A percentile compares a stretch with the other conserved stretches of the same genome.
Conservation (phyloP, 2,329 filamentous ascomycete species). For the Purpureocillium takamizusanense region DNA sequence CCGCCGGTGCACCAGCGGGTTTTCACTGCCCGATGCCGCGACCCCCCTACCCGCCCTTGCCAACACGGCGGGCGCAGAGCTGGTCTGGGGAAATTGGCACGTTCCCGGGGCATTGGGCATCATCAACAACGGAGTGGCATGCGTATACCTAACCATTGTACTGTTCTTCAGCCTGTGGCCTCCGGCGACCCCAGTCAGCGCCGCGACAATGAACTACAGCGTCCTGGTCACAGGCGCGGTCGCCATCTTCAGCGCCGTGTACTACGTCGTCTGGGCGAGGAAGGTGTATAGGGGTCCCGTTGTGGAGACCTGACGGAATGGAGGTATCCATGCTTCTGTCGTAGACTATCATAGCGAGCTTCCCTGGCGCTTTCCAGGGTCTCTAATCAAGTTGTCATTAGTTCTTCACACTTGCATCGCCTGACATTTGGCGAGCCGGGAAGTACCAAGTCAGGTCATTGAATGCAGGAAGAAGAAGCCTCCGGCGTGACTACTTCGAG, state of each 20-base stretch:
- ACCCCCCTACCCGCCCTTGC: slow-evolving; percentile 16
- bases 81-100: slow-evolving; percentile 46
- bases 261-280: slow-evolving; percentile 32
- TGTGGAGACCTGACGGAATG: slow-evolving; percentile 9
- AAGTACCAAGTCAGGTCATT: too few species aligned
- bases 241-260: slow-evolving; percentile 34
- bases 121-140: slow-evolving; percentile 44
- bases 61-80: slow-evolving; percentile 17
- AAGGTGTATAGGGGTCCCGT: slow-evolving; percentile 37
- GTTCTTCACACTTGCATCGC: too few species aligned
- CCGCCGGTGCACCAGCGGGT: slow-evolving; percentile 17
- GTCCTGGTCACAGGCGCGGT: slow-evolving; percentile 32
- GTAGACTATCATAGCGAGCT: too few species aligned
- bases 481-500: too few species aligned
- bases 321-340: too few species aligned
- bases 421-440: too few species aligned
- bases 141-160: slow-evolving; percentile 42
- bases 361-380: too few species aligned
- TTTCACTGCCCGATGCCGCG: slow-evolving; percentile 11
- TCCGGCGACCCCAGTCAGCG: slow-evolving; percentile 14
- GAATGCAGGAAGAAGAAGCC: too few species aligned
- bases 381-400: too few species aligned
- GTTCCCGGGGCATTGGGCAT: slow-evolving; percentile 40
- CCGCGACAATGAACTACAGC: slow-evolving; percentile 36
- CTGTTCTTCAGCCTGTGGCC: slow-evolving; percentile 50